These are phyloP conservation scores for Sistotremastrum niveocremeum DNA, from an alignment of 768 basidiomycete genomes.

Conservation along the genomic window DNA sequence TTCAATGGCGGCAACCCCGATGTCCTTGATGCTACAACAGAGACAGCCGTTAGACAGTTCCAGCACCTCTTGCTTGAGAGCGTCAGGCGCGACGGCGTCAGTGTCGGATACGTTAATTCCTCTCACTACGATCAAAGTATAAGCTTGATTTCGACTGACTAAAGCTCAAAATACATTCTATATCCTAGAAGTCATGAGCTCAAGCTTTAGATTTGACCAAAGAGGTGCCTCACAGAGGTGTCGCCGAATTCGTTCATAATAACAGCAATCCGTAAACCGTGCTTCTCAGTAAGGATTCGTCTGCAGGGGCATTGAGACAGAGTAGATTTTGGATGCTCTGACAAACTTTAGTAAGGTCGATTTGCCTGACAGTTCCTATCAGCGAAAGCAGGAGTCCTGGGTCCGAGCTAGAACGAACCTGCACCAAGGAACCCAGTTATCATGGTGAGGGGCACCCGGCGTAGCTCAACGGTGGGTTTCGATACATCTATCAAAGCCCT, in stretches of 20 bases:
- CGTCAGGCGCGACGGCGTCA: slow-evolving; percentile 36
- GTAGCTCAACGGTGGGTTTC: background rate
- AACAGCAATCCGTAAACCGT: slow-evolving; percentile 93
- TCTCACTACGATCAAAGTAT: slow-evolving; percentile 39
- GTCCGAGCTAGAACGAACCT: background rate
- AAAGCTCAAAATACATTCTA: slow-evolving; percentile 54
- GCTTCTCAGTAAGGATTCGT: slow-evolving; percentile 81
- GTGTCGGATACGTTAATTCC: slow-evolving; percentile 72
- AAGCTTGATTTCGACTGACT: background rate
- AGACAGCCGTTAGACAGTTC: slow-evolving; percentile 93
- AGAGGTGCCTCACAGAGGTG: slow-evolving; percentile 53
- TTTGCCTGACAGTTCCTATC: slow-evolving; percentile 39
- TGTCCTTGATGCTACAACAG: slow-evolving; percentile 97
- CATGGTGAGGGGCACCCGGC: slow-evolving; percentile 74
- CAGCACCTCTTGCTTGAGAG: slow-evolving; percentile 71
- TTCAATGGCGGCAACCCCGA: slow-evolving; percentile 87
- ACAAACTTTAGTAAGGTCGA: slow-evolving; percentile 76
- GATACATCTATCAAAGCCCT: background rate
- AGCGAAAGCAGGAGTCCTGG: background rate
- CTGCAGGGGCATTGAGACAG: slow-evolving; percentile 20
- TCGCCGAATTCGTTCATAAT: slow-evolving; percentile 99
- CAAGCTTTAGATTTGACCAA: background rate
- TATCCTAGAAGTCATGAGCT: slow-evolving; percentile 42
- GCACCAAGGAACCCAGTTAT: slow-evolving; percentile 92
- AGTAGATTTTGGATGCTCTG: background rate